These are phyloP conservation scores for Paspalum vaginatum DNA, from an alignment of 176 grass and related monocot species.

Conservation along the genomic window DNA sequence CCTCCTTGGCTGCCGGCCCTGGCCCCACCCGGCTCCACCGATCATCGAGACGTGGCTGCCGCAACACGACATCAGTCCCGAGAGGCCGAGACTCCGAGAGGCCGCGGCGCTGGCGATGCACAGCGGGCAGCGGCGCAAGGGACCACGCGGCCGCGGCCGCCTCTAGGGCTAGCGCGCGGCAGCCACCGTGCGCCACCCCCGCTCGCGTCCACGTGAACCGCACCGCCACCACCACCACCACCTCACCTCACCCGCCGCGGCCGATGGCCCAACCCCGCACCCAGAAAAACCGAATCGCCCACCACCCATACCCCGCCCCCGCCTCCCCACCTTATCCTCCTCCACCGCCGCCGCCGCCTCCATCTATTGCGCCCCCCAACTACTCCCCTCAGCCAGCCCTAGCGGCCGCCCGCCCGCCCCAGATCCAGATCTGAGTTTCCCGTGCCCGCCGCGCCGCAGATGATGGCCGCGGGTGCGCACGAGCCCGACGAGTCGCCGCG, in stretches of 20 bases:
- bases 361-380: constrained; percentile 31
- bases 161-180: constrained; percentile 24
- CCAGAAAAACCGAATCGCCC: constrained; percentile 49
- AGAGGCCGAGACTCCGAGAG: neutral
- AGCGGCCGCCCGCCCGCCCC: constrained; percentile 13
- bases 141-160: constrained; percentile 45
- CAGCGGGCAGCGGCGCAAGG: constrained; percentile 14
- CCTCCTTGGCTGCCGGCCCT: no score
- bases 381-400: constrained; percentile 4
- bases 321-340: constrained; percentile 47
- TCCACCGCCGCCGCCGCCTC: constrained; percentile 43
- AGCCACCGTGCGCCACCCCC: constrained; percentile 33
- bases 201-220: constrained; percentile 54
- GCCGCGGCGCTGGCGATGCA: neutral
- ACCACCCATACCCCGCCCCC: constrained; percentile 39
- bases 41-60: neutral
- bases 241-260: constrained; percentile 30
- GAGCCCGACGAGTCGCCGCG: constrained; percentile 32
- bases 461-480: constrained; percentile 38
- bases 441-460: constrained; percentile 17
- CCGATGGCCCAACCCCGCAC: constrained; percentile 43
- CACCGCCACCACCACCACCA: constrained; percentile 34
- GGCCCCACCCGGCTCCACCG: neutral
- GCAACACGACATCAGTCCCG: neutral
- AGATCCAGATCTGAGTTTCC: constrained; percentile 50